These are phyloP conservation scores for Leersia perrieri DNA, from an alignment of 176 grass and related monocot genomes.

Conservation along the genomic window DNA sequence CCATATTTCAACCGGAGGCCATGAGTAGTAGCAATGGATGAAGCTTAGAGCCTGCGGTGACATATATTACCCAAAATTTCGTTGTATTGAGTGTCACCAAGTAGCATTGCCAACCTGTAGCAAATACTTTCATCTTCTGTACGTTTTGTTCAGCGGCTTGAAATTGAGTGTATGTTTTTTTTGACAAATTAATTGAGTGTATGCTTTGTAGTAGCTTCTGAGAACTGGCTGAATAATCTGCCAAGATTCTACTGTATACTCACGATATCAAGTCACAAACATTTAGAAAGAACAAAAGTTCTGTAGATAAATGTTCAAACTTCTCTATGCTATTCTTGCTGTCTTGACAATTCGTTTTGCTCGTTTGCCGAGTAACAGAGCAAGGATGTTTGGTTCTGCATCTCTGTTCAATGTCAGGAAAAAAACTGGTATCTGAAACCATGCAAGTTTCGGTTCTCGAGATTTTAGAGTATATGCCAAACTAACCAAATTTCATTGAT, in stretches of 20 bases:
- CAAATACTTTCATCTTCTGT: neutral
- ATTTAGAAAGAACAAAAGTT: neutral
- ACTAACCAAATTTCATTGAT: neutral
- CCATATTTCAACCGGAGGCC: constrained; percentile 57
- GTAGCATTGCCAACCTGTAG: neutral
- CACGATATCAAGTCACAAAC: neutral
- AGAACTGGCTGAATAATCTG: too few relatives aligned
- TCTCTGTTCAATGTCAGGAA: neutral
- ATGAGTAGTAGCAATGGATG: constrained; percentile 41
- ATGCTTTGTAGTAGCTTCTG: neutral
- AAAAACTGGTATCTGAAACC: neutral
- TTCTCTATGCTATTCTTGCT: neutral
- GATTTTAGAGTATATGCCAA: neutral
- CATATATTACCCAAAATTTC: neutral
- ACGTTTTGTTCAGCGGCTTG: neutral
- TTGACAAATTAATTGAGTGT: neutral
- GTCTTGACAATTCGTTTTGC: neutral
- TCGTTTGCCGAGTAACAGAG: neutral
- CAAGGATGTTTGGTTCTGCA: too few relatives aligned
- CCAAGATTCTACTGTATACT: neutral
- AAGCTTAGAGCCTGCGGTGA: constrained; percentile 17
- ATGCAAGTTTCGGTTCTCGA: neutral
- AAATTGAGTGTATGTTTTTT: neutral
- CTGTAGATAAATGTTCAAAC: neutral
- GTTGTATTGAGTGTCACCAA: neutral